Percentiles rank a stretch among this genome's conserved stretches.
Evolutionary conservation across 768 basidiomycete genomes (phyloP).

Genomic region (Termitomyces sp.): DNA sequence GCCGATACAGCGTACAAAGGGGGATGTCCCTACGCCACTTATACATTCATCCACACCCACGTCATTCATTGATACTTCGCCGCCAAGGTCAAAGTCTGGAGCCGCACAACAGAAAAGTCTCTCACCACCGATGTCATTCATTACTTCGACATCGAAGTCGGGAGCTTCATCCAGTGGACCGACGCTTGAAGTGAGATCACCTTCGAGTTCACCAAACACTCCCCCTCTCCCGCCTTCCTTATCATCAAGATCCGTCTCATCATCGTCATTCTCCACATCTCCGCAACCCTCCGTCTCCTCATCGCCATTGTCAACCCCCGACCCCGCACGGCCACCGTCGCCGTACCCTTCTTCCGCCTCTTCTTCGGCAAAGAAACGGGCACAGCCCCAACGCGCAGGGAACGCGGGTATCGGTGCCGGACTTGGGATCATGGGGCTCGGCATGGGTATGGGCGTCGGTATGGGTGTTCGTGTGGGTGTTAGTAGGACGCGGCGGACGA

Average conservation of each 20-base stretch:
- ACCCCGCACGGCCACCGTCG: neutral
- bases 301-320: neutral
- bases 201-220: neutral
- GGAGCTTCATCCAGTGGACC: neutral
- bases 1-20: neutral
- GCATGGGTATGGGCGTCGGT: slow-evolving; percentile 21
- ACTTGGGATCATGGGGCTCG: slow-evolving; percentile 22
- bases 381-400: slow-evolving; percentile 1
- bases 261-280: neutral
- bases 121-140: neutral
- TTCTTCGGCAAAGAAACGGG: neutral
- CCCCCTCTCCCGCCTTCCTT: neutral
- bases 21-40: neutral
- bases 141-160: neutral
- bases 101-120: neutral
- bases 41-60: neutral
- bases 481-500: neutral
- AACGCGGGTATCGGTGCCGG: slow-evolving; percentile 16
- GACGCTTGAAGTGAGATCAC: neutral
- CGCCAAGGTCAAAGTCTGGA: slow-evolving; percentile 3
- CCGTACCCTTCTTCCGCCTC: neutral
- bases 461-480: slow-evolving; percentile 19
- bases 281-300: neutral
- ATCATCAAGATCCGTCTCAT: neutral
- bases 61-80: slow-evolving; percentile 1